Evolutionary conservation across 306 rosid genomes (phyloP).

Genomic region (Dalbergia cochinchinensis): DNA sequence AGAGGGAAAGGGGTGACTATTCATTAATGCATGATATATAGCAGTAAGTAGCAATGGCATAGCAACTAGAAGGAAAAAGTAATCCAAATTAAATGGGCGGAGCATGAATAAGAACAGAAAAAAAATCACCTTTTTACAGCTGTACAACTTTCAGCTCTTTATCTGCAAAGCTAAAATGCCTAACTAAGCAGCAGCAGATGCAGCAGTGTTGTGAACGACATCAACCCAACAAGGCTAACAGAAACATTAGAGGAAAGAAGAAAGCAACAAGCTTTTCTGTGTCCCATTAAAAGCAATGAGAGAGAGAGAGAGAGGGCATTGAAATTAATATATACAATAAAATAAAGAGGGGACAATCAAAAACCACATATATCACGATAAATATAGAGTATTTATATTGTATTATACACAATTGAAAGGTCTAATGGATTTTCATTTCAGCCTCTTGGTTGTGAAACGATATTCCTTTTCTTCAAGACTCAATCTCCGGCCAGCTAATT

Average conservation of each 20-base stretch:
- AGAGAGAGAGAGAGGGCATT: slow-evolving; percentile 42
- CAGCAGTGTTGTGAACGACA: slow-evolving; percentile 48
- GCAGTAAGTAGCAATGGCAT: not conserved
- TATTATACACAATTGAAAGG: slow-evolving; percentile 57
- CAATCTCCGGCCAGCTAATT: slow-evolving; percentile 46
- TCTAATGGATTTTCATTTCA: slow-evolving; percentile 31
- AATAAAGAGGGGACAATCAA: not conserved
- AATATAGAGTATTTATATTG: slow-evolving; percentile 26
- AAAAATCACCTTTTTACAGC: slow-evolving; percentile 50
- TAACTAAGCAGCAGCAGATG: slow-evolving; percentile 57
- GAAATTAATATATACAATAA: slow-evolving; percentile 22
- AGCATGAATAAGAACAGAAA: slow-evolving; percentile 16
- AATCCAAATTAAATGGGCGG: slow-evolving; percentile 23
- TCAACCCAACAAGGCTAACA: slow-evolving; percentile 57
- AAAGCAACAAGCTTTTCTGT: slow-evolving; percentile 56
- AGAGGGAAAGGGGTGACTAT: slow-evolving; percentile 4
- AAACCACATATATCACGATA: slow-evolving; percentile 15
- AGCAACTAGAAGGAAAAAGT: not conserved
- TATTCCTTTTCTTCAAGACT: slow-evolving; percentile 41
- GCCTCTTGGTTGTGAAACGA: slow-evolving; percentile 20
- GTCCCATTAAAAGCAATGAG: slow-evolving; percentile 49
- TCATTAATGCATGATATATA: slow-evolving; percentile 28
- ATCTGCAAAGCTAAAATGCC: slow-evolving; percentile 70
- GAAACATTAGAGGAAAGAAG: slow-evolving; percentile 47
- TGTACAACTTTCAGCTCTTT: slow-evolving; percentile 54